Evolutionary conservation across 2,329 filamentous ascomycete genomes (phyloP).

Genomic region (Fusarium dlaminii): DNA sequence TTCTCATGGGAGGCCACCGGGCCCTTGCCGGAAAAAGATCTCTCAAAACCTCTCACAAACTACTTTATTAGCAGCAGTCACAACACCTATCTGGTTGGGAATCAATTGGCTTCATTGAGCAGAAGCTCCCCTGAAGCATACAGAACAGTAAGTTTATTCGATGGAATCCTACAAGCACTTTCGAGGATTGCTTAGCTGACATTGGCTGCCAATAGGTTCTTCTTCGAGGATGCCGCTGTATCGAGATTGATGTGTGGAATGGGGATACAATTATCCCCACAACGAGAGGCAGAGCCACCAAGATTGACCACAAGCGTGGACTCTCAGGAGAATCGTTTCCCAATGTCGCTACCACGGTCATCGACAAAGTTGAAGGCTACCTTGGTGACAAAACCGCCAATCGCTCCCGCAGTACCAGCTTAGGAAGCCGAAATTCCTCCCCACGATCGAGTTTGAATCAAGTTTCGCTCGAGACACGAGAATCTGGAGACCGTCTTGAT

Average conservation of each 20-base stretch:
- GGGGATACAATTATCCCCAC: conserved; percentile 61
- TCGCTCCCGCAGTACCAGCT: conserved; percentile 54
- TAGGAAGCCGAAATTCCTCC: conserved; percentile 47
- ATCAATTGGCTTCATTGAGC: conserved; percentile 75
- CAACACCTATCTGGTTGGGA: conserved; percentile 90
- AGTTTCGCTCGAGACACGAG: conserved; percentile 42
- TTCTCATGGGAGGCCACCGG: conserved; percentile 56
- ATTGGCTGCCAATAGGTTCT: conserved; percentile 64
- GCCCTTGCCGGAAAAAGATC: conserved; percentile 62
- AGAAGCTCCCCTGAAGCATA: conserved; percentile 82
- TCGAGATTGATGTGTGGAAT: conserved; percentile 97
- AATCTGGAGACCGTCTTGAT: conserved; percentile 49
- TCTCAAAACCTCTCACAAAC: conserved; percentile 77
- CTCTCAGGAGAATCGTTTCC: conserved; percentile 59
- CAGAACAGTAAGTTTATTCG: conserved; percentile 67
- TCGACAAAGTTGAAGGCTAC: conserved; percentile 49
- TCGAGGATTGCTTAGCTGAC: neutral
- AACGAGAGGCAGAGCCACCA: conserved; percentile 50
- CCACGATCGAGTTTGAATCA: conserved; percentile 45
- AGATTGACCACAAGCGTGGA: conserved; percentile 56
- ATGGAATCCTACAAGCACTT: neutral
- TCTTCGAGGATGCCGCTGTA: conserved; percentile 81
- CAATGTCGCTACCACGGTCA: conserved; percentile 55
- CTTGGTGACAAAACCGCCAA: conserved; percentile 44
- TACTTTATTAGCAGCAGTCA: conserved; percentile 97